Evolutionary conservation across 2,329 filamentous ascomycete genomes (phyloP), one percentile per base, ranked within the genome.

Genomic region (Alternaria alternata): DNA sequence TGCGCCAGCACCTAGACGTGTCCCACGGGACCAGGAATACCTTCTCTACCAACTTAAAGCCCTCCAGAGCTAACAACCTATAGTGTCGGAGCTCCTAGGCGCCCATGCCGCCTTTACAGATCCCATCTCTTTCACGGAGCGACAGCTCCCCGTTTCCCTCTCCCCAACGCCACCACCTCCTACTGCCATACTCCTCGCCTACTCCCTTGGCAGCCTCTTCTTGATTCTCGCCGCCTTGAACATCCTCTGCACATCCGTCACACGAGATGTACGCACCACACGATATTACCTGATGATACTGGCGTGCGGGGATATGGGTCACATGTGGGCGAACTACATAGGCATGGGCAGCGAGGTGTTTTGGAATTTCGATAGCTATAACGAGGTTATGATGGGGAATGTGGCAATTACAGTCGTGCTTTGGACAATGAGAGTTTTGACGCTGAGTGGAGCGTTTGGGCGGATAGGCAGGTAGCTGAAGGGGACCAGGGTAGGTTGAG

Each of bases 321-420:
- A 76, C 51, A 67, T 76, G 8, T 68, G 62, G 20, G 49, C 62
- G 5, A 71, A 62, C 38, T 75, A 74, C 36, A 41, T 44, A 11
- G 66, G 59, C 22, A 69, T 75, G 69, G 69, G 63, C 0, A 53
- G 49, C 3, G 60, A 66, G 9, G 47, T 67, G 12, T 72, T 75
- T 39, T 72, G 63, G 69, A 44, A 71, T n/a, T 71, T 67, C 9
- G 38, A 39, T 11, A 51, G 39, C 12, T 74, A 68, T 54, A 72
- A 68, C 44, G 64, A 63, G 49, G 63, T 67, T 41, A 71, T 75
- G 69, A 68, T 67, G 64, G 71, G 71, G 20, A 75, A 74, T 62
- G 68, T 75, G 51, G 66, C 60, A 1, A 28, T 65, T 7, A 74
- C 63, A 20, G 60, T 62, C 7, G 69, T 75, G 48, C 56, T 75